phyloP scores from a whole-genome alignment of 371 early-diverging fungal species.

The Rhizopus arrhizus region DNA sequence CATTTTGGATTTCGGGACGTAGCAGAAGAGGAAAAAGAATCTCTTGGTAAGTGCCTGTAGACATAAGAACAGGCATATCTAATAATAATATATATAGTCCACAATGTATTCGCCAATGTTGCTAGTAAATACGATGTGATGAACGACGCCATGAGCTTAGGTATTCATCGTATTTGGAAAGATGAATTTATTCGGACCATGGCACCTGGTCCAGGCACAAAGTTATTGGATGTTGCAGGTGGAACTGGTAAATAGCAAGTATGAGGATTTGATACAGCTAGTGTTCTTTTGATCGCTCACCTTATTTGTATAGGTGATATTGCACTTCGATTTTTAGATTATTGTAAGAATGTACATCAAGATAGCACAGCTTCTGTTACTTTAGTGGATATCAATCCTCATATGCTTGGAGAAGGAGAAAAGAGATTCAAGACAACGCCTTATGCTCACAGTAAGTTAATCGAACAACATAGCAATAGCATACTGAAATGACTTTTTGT shows the following conservation, averaged over 20 bases:
- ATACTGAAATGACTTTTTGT: too few relatives aligned
- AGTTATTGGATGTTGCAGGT: constrained; percentile 94
- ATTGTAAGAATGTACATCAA: constrained; percentile 69
- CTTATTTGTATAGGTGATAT: constrained; percentile 77
- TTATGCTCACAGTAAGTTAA: constrained; percentile 59
- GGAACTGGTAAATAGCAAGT: constrained; percentile 78
- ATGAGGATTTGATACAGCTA: background rate
- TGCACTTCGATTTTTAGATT: constrained; percentile 89
- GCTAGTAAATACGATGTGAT: constrained; percentile 95
- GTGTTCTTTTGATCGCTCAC: background rate
- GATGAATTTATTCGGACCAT: constrained; percentile 85
- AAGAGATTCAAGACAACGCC: constrained; percentile 67
- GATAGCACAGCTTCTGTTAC: constrained; percentile 75
- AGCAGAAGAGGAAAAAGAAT: constrained; percentile 82
- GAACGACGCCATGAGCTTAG: constrained; percentile 96
- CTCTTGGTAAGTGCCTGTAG: constrained; percentile 58
- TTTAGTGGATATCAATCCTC: constrained; percentile 94
- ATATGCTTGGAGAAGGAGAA: constrained; percentile 92
- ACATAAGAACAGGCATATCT: background rate
- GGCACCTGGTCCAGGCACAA: constrained; percentile 84
- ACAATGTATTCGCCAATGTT: constrained; percentile 89
- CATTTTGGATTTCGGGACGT: constrained; percentile 94
- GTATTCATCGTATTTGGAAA: constrained; percentile 95
- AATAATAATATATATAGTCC: constrained; percentile 55
- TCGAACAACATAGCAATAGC: too few relatives aligned